phyloP scores from a whole-genome alignment of 306 rosid species.

The Macrotyloma uniflorum region DNA sequence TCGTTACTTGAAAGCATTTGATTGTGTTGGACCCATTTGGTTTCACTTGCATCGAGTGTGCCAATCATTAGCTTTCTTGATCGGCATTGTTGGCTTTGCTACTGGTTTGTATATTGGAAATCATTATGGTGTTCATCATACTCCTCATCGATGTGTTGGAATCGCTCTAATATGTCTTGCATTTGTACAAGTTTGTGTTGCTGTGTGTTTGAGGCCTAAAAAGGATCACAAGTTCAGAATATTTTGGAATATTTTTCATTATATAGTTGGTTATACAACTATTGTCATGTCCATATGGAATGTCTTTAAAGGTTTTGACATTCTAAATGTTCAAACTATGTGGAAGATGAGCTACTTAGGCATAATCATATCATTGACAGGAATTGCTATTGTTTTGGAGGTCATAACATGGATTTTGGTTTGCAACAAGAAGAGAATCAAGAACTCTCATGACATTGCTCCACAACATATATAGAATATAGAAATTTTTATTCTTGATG shows the following conservation, averaged over 20 bases:
- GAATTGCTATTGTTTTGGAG: background rate
- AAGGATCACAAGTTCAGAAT: constrained; percentile 23
- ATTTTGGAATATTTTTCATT: constrained; percentile 34
- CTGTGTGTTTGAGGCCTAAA: background rate
- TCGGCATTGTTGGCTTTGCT: constrained; percentile 30
- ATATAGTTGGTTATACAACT: constrained; percentile 17
- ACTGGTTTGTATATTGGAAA: constrained; percentile 25
- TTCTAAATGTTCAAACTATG: background rate
- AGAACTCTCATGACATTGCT: too few species aligned
- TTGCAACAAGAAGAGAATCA: too few species aligned
- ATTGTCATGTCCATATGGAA: constrained; percentile 23
- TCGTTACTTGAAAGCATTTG: constrained; percentile 30
- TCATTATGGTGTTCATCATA: background rate
- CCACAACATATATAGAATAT: too few species aligned
- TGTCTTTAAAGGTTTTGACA: constrained; percentile 35
- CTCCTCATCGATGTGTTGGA: constrained; percentile 45
- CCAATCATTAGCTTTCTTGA: background rate
- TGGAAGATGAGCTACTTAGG: background rate
- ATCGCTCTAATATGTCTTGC: background rate
- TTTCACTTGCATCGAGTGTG: constrained; percentile 30
- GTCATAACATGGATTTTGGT: constrained; percentile 19
- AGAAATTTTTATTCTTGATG: too few species aligned
- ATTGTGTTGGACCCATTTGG: constrained; percentile 18
- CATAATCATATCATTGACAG: background rate
- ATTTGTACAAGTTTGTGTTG: constrained; percentile 16